Conservation (phyloP, 1,284 basidiomycete species). For the Cryptococcus sp. region DNA sequence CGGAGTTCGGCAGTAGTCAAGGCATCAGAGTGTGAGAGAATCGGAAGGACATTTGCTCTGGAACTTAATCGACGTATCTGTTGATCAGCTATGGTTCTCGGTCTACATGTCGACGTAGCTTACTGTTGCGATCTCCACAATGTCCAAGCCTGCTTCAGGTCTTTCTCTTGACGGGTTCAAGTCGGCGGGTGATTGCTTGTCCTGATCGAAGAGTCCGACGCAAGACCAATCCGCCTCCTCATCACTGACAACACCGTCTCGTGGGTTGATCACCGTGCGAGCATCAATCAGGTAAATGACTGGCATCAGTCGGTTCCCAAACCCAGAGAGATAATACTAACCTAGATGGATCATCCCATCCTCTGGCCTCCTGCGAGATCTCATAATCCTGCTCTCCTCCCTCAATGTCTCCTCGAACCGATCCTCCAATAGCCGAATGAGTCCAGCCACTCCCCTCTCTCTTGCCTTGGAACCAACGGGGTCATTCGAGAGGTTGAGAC, state of each 20-base stretch:
- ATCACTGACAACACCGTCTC: background rate
- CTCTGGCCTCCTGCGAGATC: conserved; percentile 27
- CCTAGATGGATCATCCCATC: conserved; percentile 39
- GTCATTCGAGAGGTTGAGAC: conserved; percentile 21
- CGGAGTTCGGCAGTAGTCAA: conserved; percentile 30
- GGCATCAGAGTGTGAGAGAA: conserved; percentile 35
- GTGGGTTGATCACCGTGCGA: conserved; percentile 23
- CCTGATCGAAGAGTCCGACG: conserved; percentile 21
- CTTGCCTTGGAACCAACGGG: conserved; percentile 4
- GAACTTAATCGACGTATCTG: conserved; percentile 33
- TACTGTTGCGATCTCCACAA: conserved; percentile 21
- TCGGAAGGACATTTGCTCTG: conserved; percentile 38
- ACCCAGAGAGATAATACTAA: conserved; percentile 13
- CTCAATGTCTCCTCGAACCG: conserved; percentile 31
- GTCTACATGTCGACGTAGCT: conserved; percentile 3
- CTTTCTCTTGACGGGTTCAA: background rate
- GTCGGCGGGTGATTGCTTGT: background rate
- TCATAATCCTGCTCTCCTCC: conserved; percentile 40
- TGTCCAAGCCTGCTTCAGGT: background rate
- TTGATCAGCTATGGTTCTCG: background rate
- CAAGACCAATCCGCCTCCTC: conserved; percentile 28
- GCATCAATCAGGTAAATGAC: conserved; percentile 44
- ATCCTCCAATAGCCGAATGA: conserved; percentile 37
- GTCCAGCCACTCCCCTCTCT: conserved; percentile 26
- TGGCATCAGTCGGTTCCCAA: conserved; percentile 10